phyloP scores from a whole-genome alignment of 352 stramenopile species.

The Peronospora belbahrii region DNA sequence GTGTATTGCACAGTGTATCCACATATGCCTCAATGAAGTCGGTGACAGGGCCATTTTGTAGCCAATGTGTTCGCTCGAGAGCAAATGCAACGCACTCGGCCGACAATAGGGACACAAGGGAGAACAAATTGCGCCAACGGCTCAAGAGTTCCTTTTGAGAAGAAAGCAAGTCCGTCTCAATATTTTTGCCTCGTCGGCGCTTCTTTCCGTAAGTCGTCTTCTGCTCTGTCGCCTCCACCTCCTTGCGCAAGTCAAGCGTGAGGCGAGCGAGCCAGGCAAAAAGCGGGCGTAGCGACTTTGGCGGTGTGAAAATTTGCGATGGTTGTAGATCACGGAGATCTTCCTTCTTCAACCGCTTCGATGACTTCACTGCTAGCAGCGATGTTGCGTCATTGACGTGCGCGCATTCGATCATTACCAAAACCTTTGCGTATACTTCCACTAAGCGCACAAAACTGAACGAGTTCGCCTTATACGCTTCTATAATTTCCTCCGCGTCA shows the following conservation, averaged over 20 bases:
- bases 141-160: conserved; percentile 35
- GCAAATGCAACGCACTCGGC: conserved; percentile 61
- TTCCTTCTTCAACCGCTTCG: conserved; percentile 31
- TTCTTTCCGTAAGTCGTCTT: conserved; percentile 43
- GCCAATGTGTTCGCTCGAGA: conserved; percentile 37
- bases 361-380: conserved; percentile 35
- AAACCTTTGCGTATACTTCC: conserved; percentile 62
- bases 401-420: conserved; percentile 42
- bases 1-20: conserved; percentile 35
- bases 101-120: conserved; percentile 43
- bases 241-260: conserved; percentile 42
- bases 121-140: conserved; percentile 71
- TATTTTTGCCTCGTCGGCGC: conserved; percentile 34
- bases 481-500: conserved; percentile 30
- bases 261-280: conserved; percentile 47
- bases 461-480: conserved; percentile 39
- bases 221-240: conserved; percentile 29
- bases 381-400: conserved; percentile 44
- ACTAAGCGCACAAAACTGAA: conserved; percentile 60
- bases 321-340: conserved; percentile 46
- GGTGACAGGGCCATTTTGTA: conserved; percentile 27
- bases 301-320: conserved; percentile 53
- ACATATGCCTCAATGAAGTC: conserved; percentile 47
- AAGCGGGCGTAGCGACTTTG: conserved; percentile 32
- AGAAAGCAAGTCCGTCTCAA: conserved; percentile 20